Evolutionary conservation across 129 eudicot species (phyloP).

Genomic region (Daucus carota): DNA sequence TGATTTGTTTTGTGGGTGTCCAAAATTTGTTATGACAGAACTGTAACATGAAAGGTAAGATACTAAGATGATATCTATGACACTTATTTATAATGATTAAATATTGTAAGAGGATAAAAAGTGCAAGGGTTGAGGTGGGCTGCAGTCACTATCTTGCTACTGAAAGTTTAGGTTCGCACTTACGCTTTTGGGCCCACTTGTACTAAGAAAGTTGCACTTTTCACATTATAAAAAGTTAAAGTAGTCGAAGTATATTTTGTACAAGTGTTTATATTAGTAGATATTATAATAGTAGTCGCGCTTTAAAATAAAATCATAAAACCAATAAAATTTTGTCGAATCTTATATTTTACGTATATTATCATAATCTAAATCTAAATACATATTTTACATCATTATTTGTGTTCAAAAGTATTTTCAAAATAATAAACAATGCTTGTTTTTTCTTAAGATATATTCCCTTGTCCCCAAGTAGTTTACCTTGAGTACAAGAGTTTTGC

Average conservation of each 20-base stretch:
- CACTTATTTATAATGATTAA: background rate
- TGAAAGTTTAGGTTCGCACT: conserved; percentile 30
- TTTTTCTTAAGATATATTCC: too few species aligned
- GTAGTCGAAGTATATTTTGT: background rate
- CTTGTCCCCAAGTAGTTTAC: too few species aligned
- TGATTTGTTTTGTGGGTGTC: background rate
- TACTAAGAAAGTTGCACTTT: conserved; percentile 5
- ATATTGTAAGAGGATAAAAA: conserved; percentile 17
- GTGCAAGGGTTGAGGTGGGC: conserved; percentile 40
- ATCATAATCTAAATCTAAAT: too few species aligned
- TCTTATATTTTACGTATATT: too few species aligned
- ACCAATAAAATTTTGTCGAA: too few species aligned
- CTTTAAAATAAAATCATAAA: too few species aligned
- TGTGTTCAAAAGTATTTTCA: too few species aligned
- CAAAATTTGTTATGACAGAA: background rate
- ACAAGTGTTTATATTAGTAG: background rate
- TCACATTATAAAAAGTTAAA: background rate
- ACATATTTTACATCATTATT: too few species aligned
- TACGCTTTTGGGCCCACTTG: background rate
- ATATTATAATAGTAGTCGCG: too few species aligned
- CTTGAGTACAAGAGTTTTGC: too few species aligned
- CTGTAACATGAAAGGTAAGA: background rate
- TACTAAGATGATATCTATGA: background rate
- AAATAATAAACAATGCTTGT: too few species aligned
- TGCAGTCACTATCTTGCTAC: conserved; percentile 52